Base-by-base conservation (phyloP, 2,329 filamentous ascomycete genomes). In the Fusarium sp. region DNA sequence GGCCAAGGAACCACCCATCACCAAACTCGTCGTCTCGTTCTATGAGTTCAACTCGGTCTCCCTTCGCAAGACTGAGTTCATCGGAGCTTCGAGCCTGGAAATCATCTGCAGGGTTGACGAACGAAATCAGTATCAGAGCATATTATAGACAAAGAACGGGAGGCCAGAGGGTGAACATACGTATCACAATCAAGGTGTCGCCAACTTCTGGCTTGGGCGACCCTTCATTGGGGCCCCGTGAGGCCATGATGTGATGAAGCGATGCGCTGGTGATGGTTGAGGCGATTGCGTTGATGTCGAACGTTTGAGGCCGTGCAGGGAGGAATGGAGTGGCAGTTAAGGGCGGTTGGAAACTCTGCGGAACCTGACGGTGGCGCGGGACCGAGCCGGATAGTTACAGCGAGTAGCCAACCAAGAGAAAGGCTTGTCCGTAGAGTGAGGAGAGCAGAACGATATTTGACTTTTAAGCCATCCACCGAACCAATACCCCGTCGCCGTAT, bases 51-150 rank as follows among this genome's bases (percentile, higher is more conserved):
- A 97, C 92, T 72, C 92, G 90, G 78, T 96, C 93, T 76, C 93
- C 95, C 79, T 97, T 97, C 61, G 90, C 86, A 74, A 99, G 87
- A 76, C 91, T 97, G 79, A 99, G 87, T 86, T 99, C 96, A 83
- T 99, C 96, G 65, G 93, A 92, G 82, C 95, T 97, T 75, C 96
- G 91, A 65, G 95, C 95, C 76, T 91, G 86, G 82, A 99, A 98
- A 83, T 98, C 95, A 84, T 99, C 94, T 97, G 65, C 48, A 63
- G 44, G 44, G 47, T 47, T 36, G 42, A 45, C 48, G 69, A 59
- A 68, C 24, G 68, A 68, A 41, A 72, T 74, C 31, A 68, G 63
- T 55, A 50, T 53, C 48, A 63, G 36, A 50, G 30, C 36, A 44
- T 30, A 24, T 53, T 65, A 36, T 22, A 45, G 60, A 70, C 36